Evolutionary conservation across 805 yeast genomes (phyloP), one percentile per base, ranked within the genome.

Genomic region (Metschnikowia peoriensis): DNA sequence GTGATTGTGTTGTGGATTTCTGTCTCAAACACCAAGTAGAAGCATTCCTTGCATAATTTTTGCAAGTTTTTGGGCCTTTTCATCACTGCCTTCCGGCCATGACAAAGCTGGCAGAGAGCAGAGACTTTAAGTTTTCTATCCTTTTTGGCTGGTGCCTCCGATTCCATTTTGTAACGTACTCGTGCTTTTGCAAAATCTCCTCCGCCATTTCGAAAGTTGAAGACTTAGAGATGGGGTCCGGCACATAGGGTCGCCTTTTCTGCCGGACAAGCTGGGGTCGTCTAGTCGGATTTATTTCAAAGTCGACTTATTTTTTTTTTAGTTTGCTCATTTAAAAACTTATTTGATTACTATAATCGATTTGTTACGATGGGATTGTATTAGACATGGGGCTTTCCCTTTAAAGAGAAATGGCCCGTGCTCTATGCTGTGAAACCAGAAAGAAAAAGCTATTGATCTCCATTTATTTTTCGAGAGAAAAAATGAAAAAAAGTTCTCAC

Each of bases 1-100:
- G 78, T 73, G 44, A 94, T 93, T 2, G 99, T 93, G 61, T 90
- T 81, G 73, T 94, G 99, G 57, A 94, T 88, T 66, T 94, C 99
- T 0, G 96, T 88, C 71, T 94, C 99, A 69, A 94, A 94, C 2
- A 91, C 96, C 54, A 82, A 78, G 66, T 78, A 93, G 67, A 94
- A 94, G 69, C 99, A 94, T 53, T 81, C 83, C 64, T 91, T 92
- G 70, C 99, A 94, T 14, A 94, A 77, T 64, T 88, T 90, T 69
- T 88, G 93, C 41, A 89, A 78, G 59, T 92, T 94, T 66, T 96
- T 93, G 9, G 99, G 99, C 56, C 99, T 79, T 63, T 85, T 88
- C 77, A 94, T 79, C 17, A 88, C 88, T 0, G 98, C 97, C 63
- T 89, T 88, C 50, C 93, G 79, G 35, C 80, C 77, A 59, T 83